Percentiles rank a stretch among this genome's conserved stretches.
These are phyloP conservation scores for Anthracocystis walkeri DNA, from an alignment of 1,284 basidiomycete species.

Conservation along the genomic window DNA sequence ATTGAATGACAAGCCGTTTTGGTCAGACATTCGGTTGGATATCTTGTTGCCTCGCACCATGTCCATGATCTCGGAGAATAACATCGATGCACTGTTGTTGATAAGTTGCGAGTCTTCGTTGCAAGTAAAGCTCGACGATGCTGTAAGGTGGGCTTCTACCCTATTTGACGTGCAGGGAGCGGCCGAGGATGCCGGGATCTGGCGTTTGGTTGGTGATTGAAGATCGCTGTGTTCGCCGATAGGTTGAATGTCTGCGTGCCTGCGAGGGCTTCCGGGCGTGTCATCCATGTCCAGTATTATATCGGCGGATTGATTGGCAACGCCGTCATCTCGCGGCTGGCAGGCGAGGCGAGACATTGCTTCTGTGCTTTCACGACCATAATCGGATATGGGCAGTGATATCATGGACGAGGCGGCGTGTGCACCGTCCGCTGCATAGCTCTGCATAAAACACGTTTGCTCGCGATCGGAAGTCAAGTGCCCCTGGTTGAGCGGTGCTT, in stretches of 20 bases:
- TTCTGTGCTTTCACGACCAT: background rate
- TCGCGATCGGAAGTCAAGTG: slow-evolving; percentile 12
- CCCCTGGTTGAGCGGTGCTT: background rate
- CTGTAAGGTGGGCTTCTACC: background rate
- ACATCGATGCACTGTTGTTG: slow-evolving; percentile 18
- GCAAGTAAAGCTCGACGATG: slow-evolving; percentile 22
- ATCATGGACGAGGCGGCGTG: slow-evolving; percentile 2
- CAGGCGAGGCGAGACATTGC: background rate
- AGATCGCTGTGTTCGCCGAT: slow-evolving; percentile 12
- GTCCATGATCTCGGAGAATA: slow-evolving; percentile 43
- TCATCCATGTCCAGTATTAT: slow-evolving; percentile 31
- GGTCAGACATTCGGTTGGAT: slow-evolving; percentile 1
- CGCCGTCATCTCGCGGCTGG: background rate
- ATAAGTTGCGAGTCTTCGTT: slow-evolving; percentile 9
- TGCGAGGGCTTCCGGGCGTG: slow-evolving; percentile 28
- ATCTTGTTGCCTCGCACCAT: slow-evolving; percentile 17
- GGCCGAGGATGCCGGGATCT: too few relatives aligned
- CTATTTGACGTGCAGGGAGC: background rate
- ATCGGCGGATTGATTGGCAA: background rate
- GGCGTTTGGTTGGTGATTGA: slow-evolving; percentile 31
- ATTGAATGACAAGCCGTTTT: background rate
- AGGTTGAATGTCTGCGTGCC: background rate
- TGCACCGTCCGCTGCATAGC: background rate
- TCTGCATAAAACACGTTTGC: slow-evolving; percentile 13
- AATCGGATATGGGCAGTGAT: background rate